These are phyloP conservation scores for Botrytis hyacinthi DNA, from an alignment of 2,329 filamentous ascomycete genomes.

Conservation along the genomic window DNA sequence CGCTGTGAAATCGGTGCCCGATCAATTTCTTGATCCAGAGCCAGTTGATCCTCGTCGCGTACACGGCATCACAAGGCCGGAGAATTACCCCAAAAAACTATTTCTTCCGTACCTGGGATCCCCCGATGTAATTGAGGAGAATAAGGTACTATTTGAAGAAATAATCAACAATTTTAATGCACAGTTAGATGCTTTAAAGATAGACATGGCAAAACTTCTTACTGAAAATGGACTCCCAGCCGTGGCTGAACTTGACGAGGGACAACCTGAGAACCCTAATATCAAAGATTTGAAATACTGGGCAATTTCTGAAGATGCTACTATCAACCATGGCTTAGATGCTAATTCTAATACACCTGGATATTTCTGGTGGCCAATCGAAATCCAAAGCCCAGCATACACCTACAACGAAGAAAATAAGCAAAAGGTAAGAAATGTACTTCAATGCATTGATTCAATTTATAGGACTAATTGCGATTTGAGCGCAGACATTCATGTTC, in stretches of 20 bases:
- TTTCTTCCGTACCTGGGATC: neutral
- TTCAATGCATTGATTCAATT: neutral
- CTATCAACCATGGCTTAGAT: neutral
- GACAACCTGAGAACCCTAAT: neutral
- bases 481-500: neutral
- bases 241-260: neutral
- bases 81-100: neutral
- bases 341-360: accelerated
- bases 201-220: neutral
- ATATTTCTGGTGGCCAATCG: neutral
- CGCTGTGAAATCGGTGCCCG: neutral
- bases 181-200: neutral
- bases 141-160: neutral
- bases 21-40: neutral
- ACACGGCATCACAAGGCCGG: neutral
- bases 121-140: neutral
- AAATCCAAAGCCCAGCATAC: conserved; percentile 8
- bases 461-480: conserved; percentile 3
- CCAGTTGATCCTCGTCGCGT: neutral
- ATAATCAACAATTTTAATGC: neutral
- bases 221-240: neutral
- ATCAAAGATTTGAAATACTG: neutral
- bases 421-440: conserved; percentile 4
- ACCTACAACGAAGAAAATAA: conserved; percentile 3
- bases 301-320: neutral